Base-by-base conservation (phyloP, 2,329 filamentous ascomycete genomes). In the Calonectria naviculata region DNA sequence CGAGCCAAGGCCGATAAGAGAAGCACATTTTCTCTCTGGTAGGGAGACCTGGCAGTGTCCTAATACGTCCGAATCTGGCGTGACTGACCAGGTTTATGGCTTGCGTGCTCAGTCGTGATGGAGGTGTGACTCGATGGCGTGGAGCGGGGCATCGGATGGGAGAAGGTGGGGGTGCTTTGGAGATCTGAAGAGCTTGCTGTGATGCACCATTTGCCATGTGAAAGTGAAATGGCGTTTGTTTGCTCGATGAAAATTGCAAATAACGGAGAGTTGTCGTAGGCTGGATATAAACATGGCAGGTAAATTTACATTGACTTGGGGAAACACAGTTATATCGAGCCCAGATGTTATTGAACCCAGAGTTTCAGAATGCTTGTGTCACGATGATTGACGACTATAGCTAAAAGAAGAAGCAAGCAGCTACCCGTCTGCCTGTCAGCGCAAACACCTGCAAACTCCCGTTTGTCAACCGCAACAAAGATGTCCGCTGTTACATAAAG, bases 1-100 rank as follows among this genome's bases (percentile, higher is more conserved):
- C 62, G 36, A 61, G 62, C 19, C 17, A 26, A n/a, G 44, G 38
- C 54, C 67, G 62, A 66, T 46, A 52, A 65, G 41, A 65, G 36
- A 26, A 36, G 9, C 24, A 31, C 7, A 41, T 36, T 17, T 29
- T 26, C 21, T 44, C 10, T n/a, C 9, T 31, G 34, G 34, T 42
- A 15, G 15, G 29, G 24, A 28, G 5, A 26, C 29, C 24, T 34
- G 61, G 24, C 9, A 38, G 8, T 38, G 21, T 24, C 31, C 29
- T 15, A 52, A 64, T 36, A 19, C 29, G 31, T 41, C 12, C n/a
- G 5, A 64, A 49, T 41, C 62, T 65, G 62, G 62, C 47, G 24
- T 52, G 47, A 54, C 47, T 52, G 28, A 9, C 36, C 26, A 21
- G 46, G 34, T 54, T 54, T 42, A 28, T 38, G 64, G 52, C 52